Conservation (phyloP, 305 asterid genomes). For the Fraxinus floribunda region DNA sequence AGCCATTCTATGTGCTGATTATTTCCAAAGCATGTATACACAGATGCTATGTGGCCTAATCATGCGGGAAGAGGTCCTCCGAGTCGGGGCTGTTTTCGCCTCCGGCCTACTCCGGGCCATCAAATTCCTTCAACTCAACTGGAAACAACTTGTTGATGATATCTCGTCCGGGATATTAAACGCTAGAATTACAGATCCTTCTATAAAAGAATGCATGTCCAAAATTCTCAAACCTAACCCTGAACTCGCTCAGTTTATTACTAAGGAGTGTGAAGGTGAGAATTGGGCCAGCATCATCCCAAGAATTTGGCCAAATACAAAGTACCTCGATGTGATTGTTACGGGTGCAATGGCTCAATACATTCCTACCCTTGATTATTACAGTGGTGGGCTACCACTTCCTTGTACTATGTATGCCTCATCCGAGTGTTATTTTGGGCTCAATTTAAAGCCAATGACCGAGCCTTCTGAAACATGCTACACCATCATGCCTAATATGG, state of each 20-base stretch:
- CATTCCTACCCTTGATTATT: conserved; percentile 31
- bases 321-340: conserved; percentile 34
- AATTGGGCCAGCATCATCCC: conserved; percentile 33
- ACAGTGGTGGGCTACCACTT: conserved; percentile 33
- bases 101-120: conserved; percentile 47
- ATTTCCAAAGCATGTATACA: conserved; percentile 41
- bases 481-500: conserved; percentile 41
- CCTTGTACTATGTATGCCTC: conserved; percentile 39
- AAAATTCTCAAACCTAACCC: conserved; percentile 28
- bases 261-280: conserved; percentile 25
- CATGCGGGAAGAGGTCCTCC: conserved; percentile 32
- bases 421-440: conserved; percentile 41
- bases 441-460: conserved; percentile 34
- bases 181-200: conserved; percentile 26
- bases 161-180: conserved; percentile 28
- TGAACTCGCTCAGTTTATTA: conserved; percentile 30
- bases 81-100: conserved; percentile 39
- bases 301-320: conserved; percentile 38
- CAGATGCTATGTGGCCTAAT: conserved; percentile 45
- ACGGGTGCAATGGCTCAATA: conserved; percentile 40
- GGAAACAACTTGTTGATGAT: conserved; percentile 36
- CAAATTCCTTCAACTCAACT: conserved; percentile 30
- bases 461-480: conserved; percentile 24
- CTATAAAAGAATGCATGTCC: conserved; percentile 22
- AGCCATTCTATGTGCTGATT: conserved; percentile 37